Evolutionary conservation across 139 green algal species (phyloP), one percentile per base, ranked within the genome.

Genomic region (Chlamydomonas sp.): DNA sequence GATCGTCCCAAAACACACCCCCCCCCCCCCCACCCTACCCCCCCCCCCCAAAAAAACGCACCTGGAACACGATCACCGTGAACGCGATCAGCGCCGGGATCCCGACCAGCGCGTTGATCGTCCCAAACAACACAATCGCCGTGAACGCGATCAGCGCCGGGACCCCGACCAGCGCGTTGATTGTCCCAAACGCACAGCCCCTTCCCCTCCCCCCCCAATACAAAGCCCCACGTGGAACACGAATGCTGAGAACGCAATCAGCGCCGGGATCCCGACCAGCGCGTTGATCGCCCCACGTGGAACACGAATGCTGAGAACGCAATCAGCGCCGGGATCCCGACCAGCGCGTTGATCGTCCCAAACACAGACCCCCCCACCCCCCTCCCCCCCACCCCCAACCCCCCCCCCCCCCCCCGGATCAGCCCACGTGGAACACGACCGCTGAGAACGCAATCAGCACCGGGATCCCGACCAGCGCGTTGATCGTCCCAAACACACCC

Each of bases 161-260:
- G n/a, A 13, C 39, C 39, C 39, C 50, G 5, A 28, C 31, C 50
- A 61, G 13, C 5, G 50, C 10, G 5, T 22, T 8, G 5, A 61
- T 6, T 34, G 50, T 61, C 31, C 24, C 13, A 5, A 28, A n/a
- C n/a, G n/a, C n/a, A n/a, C n/a, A n/a, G n/a, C 13, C 5, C 50
- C 6, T 22, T 61, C 5, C 13, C 50, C 50, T 20, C 50, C 50
- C 6, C 50, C 6, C 50, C 6, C 13, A 8, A 22, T n/a, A n/a
- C 24, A 20, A 34, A 35, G 10, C 3, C 49, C 8, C n/a, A 85
- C 81, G 76, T 84, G 65, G 67, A 90, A 95, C 8, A 93, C 85
- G 60, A 95, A 89, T 34, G 83, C 79, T 1, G 86, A 79, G 58
- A 87, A 93, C 0, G 84, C 82, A 10, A 91, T 85, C 73, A 94